Percentiles rank a stretch among this genome's conserved stretches.
These are phyloP conservation scores for Dissoconium aciculare DNA, from an alignment of 2,329 filamentous ascomycete species.

Conservation along the genomic window DNA sequence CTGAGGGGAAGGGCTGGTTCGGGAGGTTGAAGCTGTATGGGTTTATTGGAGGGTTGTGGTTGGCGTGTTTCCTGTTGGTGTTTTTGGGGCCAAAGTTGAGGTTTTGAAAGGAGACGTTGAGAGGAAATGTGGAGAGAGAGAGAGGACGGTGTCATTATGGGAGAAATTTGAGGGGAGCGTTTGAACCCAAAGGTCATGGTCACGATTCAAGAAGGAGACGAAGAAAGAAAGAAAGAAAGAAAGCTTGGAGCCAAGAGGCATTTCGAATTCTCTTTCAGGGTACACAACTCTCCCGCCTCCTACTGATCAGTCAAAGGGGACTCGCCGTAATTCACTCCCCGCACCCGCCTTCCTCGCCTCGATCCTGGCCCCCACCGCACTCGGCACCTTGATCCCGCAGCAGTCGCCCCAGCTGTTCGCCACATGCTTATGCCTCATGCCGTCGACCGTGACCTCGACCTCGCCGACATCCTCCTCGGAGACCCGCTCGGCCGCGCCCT, in stretches of 20 bases:
- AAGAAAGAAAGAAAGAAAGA: too few species aligned
- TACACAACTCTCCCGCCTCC: too few species aligned
- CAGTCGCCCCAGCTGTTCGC: conserved; percentile 74
- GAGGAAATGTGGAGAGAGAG: too few species aligned
- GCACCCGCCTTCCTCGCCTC: conserved; percentile 65
- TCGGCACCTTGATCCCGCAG: conserved; percentile 94
- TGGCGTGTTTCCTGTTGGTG: conserved; percentile 64
- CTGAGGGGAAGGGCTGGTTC: conserved; percentile 78
- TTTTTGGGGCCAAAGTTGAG: conserved; percentile 78
- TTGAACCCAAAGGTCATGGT: too few species aligned
- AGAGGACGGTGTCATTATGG: not conserved
- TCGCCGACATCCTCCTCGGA: conserved; percentile 38
- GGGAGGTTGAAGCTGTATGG: conserved; percentile 63
- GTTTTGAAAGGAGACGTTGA: conserved; percentile 50
- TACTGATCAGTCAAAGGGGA: conserved; percentile 59
- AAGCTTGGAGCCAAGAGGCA: too few species aligned
- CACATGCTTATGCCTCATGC: conserved; percentile 46
- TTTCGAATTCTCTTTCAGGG: too few species aligned
- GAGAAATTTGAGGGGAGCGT: too few species aligned
- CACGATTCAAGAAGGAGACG: too few species aligned
- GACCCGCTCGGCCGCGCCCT: conserved; percentile 38
- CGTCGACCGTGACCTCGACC: conserved; percentile 49
- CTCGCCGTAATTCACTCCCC: conserved; percentile 50
- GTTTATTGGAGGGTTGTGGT: conserved; percentile 68
- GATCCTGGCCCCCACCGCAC: conserved; percentile 76